phyloP scores from a whole-genome alignment of 176 grass and related monocot genomes.

The Typha latifolia region DNA sequence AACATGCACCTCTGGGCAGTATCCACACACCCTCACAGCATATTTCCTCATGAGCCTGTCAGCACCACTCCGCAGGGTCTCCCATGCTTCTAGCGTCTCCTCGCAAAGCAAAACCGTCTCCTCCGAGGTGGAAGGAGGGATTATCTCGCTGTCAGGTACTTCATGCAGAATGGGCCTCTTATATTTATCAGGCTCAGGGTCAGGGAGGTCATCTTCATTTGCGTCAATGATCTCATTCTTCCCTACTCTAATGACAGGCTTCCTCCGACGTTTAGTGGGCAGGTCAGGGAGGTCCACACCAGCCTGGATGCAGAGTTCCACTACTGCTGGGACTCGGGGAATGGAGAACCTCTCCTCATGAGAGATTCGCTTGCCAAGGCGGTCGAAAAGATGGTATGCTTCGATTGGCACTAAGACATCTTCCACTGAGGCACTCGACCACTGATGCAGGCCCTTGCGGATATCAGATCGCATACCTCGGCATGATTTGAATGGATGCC shows the following conservation, averaged over 20 bases:
- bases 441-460: constrained; percentile 72
- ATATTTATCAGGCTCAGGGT: constrained; percentile 42
- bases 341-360: constrained; percentile 77
- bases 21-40: constrained; percentile 79
- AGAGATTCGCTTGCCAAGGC: constrained; percentile 58
- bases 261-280: constrained; percentile 67
- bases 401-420: constrained; percentile 77
- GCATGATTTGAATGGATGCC: constrained; percentile 80
- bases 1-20: constrained; percentile 79
- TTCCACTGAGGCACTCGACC: constrained; percentile 54
- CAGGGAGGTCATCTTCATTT: constrained; percentile 82
- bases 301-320: constrained; percentile 90
- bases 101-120: constrained; percentile 51
- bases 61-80: constrained; percentile 41
- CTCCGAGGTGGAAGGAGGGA: constrained; percentile 32
- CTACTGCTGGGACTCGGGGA: constrained; percentile 57
- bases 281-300: constrained; percentile 67
- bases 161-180: constrained; percentile 58
- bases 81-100: constrained; percentile 68
- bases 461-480: constrained; percentile 50
- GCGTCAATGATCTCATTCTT: constrained; percentile 79
- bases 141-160: constrained; percentile 26
- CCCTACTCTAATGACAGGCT: constrained; percentile 64
- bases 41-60: constrained; percentile 73
- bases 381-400: constrained; percentile 71